A percentile compares a stretch with the other conserved stretches of the same genome.
These are phyloP conservation scores for Sporothrix humicola DNA, from an alignment of 2,329 filamentous ascomycete genomes.

Conservation along the genomic window DNA sequence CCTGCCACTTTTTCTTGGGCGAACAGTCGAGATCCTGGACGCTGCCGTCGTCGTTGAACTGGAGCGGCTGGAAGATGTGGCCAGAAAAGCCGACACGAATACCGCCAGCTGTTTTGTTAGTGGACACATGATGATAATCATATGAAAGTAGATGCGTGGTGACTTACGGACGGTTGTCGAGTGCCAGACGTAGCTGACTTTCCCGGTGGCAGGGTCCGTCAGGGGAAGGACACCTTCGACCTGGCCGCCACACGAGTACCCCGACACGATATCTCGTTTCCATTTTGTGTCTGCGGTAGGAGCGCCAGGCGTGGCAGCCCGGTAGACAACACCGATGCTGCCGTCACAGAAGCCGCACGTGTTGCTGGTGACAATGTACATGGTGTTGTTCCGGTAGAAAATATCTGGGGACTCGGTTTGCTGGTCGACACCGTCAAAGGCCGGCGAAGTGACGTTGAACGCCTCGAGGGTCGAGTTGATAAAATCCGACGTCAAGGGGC, in stretches of 20 bases:
- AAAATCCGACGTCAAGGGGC: not conserved
- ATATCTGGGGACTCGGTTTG: not conserved
- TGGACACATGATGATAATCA: no score
- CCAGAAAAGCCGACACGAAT: constrained; percentile 9
- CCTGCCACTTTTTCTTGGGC: not conserved
- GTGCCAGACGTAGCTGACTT: not conserved
- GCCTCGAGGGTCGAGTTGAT: not conserved
- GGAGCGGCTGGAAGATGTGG: constrained; percentile 11
- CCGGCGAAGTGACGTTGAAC: constrained; percentile 1
- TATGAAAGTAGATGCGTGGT: no score
- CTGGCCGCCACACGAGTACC: not conserved
- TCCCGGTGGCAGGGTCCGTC: not conserved
- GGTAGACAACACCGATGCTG: not conserved
- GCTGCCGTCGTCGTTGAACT: constrained; percentile 12
- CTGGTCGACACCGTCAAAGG: not conserved
- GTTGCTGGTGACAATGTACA: constrained; percentile 13
- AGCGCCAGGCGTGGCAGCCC: not conserved
- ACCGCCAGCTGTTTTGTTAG: not conserved
- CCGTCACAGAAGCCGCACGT: constrained; percentile 8
- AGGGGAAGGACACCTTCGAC: not conserved
- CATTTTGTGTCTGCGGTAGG: not conserved
- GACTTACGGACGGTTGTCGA: not conserved
- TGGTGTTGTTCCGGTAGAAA: not conserved
- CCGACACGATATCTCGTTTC: constrained; percentile 2
- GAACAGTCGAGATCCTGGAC: constrained; percentile 6